Evolutionary conservation across 441 rosid genomes (phyloP).

Genomic region (Lepidium campestre): DNA sequence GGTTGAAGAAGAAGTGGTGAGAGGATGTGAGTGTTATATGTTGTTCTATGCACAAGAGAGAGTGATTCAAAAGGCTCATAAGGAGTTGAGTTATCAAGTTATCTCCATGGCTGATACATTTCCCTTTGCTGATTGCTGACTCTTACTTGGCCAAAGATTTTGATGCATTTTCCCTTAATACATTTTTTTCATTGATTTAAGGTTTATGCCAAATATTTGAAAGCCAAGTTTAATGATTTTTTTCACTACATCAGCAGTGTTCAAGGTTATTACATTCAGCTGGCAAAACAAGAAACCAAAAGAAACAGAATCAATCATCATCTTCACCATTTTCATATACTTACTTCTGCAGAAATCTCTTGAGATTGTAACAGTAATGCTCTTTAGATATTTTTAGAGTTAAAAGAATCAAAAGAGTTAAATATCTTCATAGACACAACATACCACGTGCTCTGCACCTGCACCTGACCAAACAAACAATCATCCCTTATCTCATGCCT

Average conservation of each 20-base stretch:
- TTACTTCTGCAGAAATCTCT: not conserved
- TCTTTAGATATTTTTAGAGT: too few relatives aligned
- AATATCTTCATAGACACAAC: not conserved
- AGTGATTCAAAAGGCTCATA: constrained; percentile 49
- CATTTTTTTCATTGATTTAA: constrained; percentile 10
- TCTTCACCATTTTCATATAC: not conserved
- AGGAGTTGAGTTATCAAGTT: constrained; percentile 39
- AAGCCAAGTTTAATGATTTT: constrained; percentile 19
- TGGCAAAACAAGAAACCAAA: not conserved
- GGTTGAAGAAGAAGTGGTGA: constrained; percentile 75
- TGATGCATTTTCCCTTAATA: constrained; percentile 24
- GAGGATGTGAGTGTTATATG: constrained; percentile 86
- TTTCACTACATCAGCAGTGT: not conserved
- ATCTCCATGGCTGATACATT: constrained; percentile 26
- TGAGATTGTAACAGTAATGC: not conserved
- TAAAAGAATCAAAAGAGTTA: not conserved
- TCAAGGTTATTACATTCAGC: not conserved
- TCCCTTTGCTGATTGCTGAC: constrained; percentile 26
- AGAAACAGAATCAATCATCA: not conserved
- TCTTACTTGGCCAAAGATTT: constrained; percentile 24
- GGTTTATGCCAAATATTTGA: constrained; percentile 25
- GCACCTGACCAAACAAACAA: not conserved
- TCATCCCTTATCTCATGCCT: constrained; percentile 6
- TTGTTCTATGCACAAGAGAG: constrained; percentile 71
- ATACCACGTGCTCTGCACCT: not conserved